Base-by-base conservation (phyloP, 495 filamentous ascomycete species). In the Penicillium egyptiacum region DNA sequence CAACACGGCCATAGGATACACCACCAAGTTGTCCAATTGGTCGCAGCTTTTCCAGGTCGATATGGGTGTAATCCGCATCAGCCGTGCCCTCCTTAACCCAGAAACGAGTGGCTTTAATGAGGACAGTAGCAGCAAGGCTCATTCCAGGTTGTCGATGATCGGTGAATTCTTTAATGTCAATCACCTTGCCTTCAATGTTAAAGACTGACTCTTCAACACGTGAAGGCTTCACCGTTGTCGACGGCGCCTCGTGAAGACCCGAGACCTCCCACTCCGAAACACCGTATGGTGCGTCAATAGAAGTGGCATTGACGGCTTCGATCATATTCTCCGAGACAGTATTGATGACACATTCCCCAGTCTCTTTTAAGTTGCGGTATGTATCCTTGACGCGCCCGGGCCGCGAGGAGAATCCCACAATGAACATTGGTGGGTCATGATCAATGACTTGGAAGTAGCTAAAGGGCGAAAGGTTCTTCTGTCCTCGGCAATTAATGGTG, bases 371-470 rank as follows among this genome's bases (percentile, higher is more conserved):
- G 68, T 95, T 92, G 56, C 72, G 71, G 47, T 89, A 77, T 9
- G 85, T 86, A 65, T 96, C 92, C 66, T 96, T 96, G 10, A 75
- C 73, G 1, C 72, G 70, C 0, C 75, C 75, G 6, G 81, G 75
- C 11, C 79, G 73, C 4, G 76, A 76, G 0, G 81, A 79, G 67
- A 90, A 88, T 3, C 92, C 90, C 7, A 96, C 70, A 23, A 81
- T 81, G 75, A 96, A 94, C 46, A 94, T 79, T 2, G 92, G 92
- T 3, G 92, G 92, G 70, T 96, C 92, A 65, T 92, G 88, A 61
- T 86, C 84, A 52, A 96, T 78, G 9, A 96, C 66, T 50, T 88
- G 81, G 70, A 89, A 90, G 74, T 92, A 96, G 57, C 80, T 85
- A 74, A 91, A 95, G 0, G 91, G 91, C 0, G 91, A 86, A 1